Base-by-base conservation (phyloP, 306 rosid genomes). In the Rosa rugosa region DNA sequence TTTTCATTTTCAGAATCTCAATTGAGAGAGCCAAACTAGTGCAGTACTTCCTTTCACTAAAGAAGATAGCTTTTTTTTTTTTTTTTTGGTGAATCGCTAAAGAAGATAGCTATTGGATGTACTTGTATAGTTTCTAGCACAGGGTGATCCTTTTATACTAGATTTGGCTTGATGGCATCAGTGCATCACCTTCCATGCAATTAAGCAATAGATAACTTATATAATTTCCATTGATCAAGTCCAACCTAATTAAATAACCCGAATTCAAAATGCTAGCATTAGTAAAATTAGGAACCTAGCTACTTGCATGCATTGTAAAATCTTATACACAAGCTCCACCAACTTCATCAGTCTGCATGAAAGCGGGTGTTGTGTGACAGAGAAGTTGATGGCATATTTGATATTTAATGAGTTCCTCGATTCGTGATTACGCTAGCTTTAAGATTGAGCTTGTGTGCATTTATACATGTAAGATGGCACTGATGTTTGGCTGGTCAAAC, bases 1-100 rank as follows among this genome's bases (percentile, higher is more conserved):
- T 11, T 67, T 41, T 67, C 72, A 67, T 67, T 67, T 67, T 41
- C 72, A 67, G 72, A 67, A 67, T 20, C 31, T 7, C 11, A 67
- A 20, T 5, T 14, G 44, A 14, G n/a, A 64, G 44, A 27, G 42
- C 69, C 69, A 31, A 34, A 64, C 18, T 25, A 64, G 44, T 17
- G 34, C 16, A 31, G 42, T 64, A 31, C 44, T 64, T 31, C 8
- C 69, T 31, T 31, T 16, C n/a, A 34, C 69, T 16, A 64, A 64
- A 64, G 69, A 34, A 64, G 18, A 34, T 64, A 31, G 36, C 34
- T 31, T 27, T 27, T 27, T 1, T 27, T 27, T 27, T 1, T 27
- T 27, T 27, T 27, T 27, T 25, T 1, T 1, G 27, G 27, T 27
- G 27, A 27, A 27, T 27, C 27, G 1, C 27, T 27, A 27, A 27